Evolutionary conservation across 2,329 filamentous ascomycete genomes (phyloP).

Genomic region (Fusarium brevicatenulatum): DNA sequence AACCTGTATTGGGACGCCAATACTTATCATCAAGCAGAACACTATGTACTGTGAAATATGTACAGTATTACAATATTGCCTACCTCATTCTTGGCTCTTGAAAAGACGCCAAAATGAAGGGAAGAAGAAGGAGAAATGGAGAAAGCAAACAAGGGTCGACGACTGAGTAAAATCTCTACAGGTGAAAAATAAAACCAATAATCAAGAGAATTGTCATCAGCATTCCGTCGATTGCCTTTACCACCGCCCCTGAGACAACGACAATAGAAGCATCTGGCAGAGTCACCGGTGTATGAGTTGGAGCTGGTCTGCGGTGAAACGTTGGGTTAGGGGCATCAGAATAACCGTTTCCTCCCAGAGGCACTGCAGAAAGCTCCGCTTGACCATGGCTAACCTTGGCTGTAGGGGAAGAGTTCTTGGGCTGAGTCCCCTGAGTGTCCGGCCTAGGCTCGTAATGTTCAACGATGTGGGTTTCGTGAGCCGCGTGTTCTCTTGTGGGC

Average conservation of each 20-base stretch:
- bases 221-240: neutral
- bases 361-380: neutral
- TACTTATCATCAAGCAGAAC: neutral
- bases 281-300: neutral
- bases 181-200: neutral
- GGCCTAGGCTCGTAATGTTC: neutral
- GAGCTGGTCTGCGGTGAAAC: neutral
- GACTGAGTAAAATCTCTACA: neutral
- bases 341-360: neutral
- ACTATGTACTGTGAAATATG: neutral
- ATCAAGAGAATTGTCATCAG: neutral
- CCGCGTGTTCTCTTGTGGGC: neutral
- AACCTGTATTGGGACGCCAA: neutral
- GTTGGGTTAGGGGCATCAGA: neutral
- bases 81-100: neutral
- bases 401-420: neutral
- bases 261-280: neutral
- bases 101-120: neutral
- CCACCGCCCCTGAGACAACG: neutral
- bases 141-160: neutral
- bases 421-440: neutral
- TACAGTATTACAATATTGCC: neutral
- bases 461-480: neutral
- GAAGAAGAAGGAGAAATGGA: neutral
- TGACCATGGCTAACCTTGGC: neutral